These are phyloP conservation scores for Euptelea pleiosperma DNA, from an alignment of 164 flowering plant genomes.

Conservation along the genomic window DNA sequence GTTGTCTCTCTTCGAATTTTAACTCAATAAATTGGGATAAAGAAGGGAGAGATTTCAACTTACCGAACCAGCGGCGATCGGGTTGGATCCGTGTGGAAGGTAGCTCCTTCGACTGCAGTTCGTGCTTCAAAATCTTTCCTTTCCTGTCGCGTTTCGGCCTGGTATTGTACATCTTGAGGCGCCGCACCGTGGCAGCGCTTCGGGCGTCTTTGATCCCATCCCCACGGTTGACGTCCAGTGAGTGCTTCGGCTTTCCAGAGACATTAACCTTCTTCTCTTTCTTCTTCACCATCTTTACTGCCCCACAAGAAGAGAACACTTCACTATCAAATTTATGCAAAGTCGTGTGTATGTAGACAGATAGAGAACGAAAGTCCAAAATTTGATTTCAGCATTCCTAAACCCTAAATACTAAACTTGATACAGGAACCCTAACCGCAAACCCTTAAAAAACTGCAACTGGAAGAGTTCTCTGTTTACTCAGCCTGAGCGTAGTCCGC, in stretches of 20 bases:
- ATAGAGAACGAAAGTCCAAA: no score
- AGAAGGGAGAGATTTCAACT: not conserved
- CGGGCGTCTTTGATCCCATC: slow-evolving; percentile 33
- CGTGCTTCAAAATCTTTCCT: slow-evolving; percentile 66
- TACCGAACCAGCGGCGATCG: slow-evolving; percentile 97
- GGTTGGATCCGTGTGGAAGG: slow-evolving; percentile 83
- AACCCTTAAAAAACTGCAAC: no score
- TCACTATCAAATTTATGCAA: no score
- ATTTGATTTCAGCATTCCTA: no score
- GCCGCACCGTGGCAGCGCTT: slow-evolving; percentile 86
- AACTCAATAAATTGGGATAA: not conserved
- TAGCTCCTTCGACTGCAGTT: slow-evolving; percentile 69
- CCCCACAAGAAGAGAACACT: not conserved
- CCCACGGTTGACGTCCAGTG: slow-evolving; percentile 68
- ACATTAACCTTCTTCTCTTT: slow-evolving; percentile 63
- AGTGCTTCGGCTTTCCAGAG: slow-evolving; percentile 92
- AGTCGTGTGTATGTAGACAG: no score
- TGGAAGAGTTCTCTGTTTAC: no score
- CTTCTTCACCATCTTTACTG: slow-evolving; percentile 53
- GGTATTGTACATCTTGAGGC: slow-evolving; percentile 84
- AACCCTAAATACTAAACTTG: no score
- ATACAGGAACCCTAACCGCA: no score
- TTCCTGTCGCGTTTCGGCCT: slow-evolving; percentile 62
- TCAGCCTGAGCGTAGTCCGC: no score
- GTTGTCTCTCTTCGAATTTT: not conserved